Percentiles rank a stretch among this genome's conserved stretches.
phyloP scores from a whole-genome alignment of 495 filamentous ascomycete genomes.

The Viridothelium virens region DNA sequence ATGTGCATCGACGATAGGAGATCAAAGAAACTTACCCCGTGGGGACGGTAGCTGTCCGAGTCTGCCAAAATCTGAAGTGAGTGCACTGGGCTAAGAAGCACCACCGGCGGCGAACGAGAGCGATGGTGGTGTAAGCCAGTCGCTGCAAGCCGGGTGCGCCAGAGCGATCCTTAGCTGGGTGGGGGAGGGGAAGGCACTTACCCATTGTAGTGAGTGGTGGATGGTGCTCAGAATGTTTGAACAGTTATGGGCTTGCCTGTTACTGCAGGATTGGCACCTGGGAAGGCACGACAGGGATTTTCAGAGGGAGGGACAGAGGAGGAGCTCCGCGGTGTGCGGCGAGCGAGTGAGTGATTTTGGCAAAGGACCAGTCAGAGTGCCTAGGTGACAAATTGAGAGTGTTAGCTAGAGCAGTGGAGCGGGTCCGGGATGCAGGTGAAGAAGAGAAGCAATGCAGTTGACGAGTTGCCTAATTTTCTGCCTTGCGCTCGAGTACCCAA shows the following conservation, averaged over 20 bases:
- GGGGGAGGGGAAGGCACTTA: constrained; percentile 4
- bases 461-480: constrained; percentile 8
- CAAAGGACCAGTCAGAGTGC: not conserved
- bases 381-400: not conserved
- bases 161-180: constrained; percentile 4
- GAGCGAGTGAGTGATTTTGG: not conserved
- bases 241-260: constrained; percentile 7
- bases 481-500: not conserved
- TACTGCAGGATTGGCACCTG: constrained; percentile 7
- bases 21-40: not conserved
- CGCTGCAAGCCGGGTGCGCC: not conserved
- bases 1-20: not conserved
- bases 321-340: not conserved
- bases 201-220: constrained; percentile 8
- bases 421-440: constrained; percentile 8
- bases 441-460: constrained; percentile 9
- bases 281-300: constrained; percentile 10
- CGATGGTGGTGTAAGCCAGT: constrained; percentile 7
- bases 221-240: constrained; percentile 4
- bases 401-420: constrained; percentile 9
- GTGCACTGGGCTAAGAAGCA: constrained; percentile 7
- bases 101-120: not conserved
- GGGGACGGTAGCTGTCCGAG: constrained; percentile 9
- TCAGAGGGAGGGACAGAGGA: not conserved
- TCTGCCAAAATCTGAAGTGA: not conserved